A percentile compares a stretch with the other conserved stretches of the same genome.
phyloP scores from a whole-genome alignment of 148 eudicot species.

The Chenopodium berlandieri region DNA sequence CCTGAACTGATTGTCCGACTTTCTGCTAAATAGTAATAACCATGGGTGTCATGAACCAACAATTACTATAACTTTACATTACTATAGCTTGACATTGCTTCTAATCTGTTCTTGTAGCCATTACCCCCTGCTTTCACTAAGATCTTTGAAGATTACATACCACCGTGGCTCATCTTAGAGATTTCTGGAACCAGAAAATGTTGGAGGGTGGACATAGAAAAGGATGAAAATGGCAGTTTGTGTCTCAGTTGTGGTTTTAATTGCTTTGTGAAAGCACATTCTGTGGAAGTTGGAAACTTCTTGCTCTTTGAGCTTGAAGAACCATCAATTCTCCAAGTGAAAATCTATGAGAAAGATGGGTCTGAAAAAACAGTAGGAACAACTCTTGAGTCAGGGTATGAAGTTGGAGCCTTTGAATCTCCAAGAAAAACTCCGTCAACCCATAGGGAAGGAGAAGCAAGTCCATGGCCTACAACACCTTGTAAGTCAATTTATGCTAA shows the following conservation, averaged over 20 bases:
- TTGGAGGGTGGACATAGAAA: conserved; percentile 28
- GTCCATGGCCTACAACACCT: conserved; percentile 11
- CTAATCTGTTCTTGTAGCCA: conserved; percentile 13
- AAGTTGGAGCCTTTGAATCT: conserved; percentile 11
- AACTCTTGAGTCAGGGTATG: neutral
- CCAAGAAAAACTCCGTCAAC: neutral
- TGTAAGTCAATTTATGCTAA: conserved; percentile 17
- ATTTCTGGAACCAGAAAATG: conserved; percentile 29
- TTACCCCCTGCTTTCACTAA: conserved; percentile 20
- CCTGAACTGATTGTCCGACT: neutral
- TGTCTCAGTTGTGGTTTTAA: conserved; percentile 24
- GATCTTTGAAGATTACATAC: conserved; percentile 24
- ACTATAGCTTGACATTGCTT: neutral
- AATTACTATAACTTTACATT: neutral
- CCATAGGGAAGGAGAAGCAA: conserved; percentile 10
- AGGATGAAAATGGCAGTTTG: conserved; percentile 9
- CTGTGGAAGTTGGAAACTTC: conserved; percentile 22
- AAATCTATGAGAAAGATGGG: conserved; percentile 29
- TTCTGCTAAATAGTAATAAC: neutral
- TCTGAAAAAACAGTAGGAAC: conserved; percentile 19
- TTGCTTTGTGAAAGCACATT: conserved; percentile 21
- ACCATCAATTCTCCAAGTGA: conserved; percentile 25
- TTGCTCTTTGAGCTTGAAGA: conserved; percentile 23
- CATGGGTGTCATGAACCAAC: neutral
- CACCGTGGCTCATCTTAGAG: conserved; percentile 29